A percentile compares a stretch with the other conserved stretches of the same genome.
Evolutionary conservation across 78 protist genomes (phyloP).

Genomic region (Protostelium mycophagum): DNA sequence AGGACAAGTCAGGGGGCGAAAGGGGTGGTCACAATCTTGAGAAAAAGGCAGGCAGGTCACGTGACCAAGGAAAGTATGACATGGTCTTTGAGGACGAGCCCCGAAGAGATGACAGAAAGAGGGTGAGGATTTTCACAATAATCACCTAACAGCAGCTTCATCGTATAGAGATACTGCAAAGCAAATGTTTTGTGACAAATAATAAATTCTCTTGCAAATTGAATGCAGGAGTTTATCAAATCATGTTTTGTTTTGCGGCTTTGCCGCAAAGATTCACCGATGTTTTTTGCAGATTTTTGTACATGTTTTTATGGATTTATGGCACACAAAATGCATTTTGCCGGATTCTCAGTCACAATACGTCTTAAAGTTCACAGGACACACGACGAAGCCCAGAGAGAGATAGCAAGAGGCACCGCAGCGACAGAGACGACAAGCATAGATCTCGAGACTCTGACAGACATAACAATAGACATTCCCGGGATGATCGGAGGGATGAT

Average conservation of each 20-base stretch:
- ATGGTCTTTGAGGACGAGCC: not conserved
- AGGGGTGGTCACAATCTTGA: not conserved
- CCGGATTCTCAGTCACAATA: too few species aligned
- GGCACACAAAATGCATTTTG: too few species aligned
- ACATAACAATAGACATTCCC: too few species aligned
- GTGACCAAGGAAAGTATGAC: not conserved
- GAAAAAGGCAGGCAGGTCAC: not conserved
- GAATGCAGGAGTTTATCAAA: too few species aligned
- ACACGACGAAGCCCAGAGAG: not conserved
- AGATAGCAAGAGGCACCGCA: not conserved
- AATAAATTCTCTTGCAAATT: not conserved
- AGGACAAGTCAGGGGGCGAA: not conserved
- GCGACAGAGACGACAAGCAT: not conserved
- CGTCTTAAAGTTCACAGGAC: not conserved
- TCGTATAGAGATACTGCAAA: too few species aligned
- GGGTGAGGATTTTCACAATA: too few species aligned
- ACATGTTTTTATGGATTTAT: too few species aligned
- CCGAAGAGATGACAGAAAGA: not conserved
- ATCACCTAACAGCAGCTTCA: too few species aligned
- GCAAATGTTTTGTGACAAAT: not conserved
- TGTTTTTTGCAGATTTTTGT: too few species aligned
- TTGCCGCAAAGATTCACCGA: too few species aligned
- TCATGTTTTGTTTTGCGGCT: too few species aligned
- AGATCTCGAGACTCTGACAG: too few species aligned
- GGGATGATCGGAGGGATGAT: not conserved